Conservation (phyloP, 106 monocot species). For the Allium fistulosum region DNA sequence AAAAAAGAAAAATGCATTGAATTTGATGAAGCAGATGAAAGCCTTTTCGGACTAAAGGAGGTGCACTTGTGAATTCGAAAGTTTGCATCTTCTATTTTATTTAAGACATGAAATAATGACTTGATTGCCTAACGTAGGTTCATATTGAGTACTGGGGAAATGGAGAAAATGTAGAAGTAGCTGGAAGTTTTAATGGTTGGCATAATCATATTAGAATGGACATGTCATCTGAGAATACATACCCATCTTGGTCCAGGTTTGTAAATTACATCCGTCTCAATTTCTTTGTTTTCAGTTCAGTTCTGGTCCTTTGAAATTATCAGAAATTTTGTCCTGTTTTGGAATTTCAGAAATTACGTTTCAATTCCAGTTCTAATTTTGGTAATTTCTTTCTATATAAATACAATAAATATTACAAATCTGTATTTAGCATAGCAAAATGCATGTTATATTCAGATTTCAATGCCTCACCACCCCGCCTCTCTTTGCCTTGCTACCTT, state of each 20-base stretch:
- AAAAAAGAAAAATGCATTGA: slow-evolving; percentile 39
- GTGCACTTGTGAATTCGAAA: slow-evolving; percentile 11
- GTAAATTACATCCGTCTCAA: neutral
- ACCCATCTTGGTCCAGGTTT: slow-evolving; percentile 33
- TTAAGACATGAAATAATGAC: neutral
- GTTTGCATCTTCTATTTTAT: no score
- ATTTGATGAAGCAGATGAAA: slow-evolving; percentile 38
- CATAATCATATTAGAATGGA: slow-evolving; percentile 66
- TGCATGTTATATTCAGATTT: neutral
- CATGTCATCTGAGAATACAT: slow-evolving; percentile 14
- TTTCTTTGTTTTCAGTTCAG: no score
- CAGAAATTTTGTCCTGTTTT: neutral
- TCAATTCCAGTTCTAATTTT: neutral
- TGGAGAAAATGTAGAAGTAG: slow-evolving; percentile 65
- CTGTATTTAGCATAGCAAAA: neutral
- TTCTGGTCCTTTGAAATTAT: neutral
- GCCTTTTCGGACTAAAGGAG: slow-evolving; percentile 54
- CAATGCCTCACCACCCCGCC: no score
- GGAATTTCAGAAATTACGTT: neutral
- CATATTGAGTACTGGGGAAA: slow-evolving; percentile 41
- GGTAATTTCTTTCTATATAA: neutral
- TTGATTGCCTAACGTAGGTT: slow-evolving; percentile 36
- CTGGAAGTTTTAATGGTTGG: slow-evolving; percentile 93
- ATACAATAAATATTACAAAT: neutral
- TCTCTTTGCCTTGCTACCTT: neutral